Evolutionary conservation across 306 rosid genomes (phyloP).

Genomic region (Arachis stenosperma): DNA sequence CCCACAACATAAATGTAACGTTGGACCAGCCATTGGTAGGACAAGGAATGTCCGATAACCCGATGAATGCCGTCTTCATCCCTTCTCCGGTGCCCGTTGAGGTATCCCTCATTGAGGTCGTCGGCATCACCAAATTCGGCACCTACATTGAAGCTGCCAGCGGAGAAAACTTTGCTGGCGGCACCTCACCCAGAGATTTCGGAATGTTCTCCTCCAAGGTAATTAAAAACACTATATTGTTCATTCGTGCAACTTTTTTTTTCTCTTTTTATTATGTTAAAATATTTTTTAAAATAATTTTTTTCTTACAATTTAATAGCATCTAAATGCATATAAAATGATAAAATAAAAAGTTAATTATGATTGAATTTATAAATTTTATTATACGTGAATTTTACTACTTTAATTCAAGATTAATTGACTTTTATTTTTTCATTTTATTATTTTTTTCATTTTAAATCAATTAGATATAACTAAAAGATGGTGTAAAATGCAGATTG

Average conservation of each 20-base stretch:
- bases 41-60: constrained; percentile 70
- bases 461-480: no score
- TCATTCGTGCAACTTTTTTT: neutral
- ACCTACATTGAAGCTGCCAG: constrained; percentile 74
- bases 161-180: constrained; percentile 61
- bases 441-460: no score
- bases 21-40: constrained; percentile 69
- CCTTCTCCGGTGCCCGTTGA: constrained; percentile 71
- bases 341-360: no score
- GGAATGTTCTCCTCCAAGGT: constrained; percentile 69
- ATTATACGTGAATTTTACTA: no score
- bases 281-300: no score
- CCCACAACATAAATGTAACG: constrained; percentile 54
- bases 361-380: no score
- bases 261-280: no score
- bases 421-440: no score
- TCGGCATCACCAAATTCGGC: constrained; percentile 46
- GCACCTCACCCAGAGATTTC: constrained; percentile 52
- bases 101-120: constrained; percentile 43
- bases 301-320: no score
- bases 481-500: constrained; percentile 32
- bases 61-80: constrained; percentile 69
- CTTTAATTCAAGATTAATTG: no score
- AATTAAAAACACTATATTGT: neutral
- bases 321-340: no score